phyloP scores from a whole-genome alignment of 192 early-diverging fungal species.

The Coemansia furcata region DNA sequence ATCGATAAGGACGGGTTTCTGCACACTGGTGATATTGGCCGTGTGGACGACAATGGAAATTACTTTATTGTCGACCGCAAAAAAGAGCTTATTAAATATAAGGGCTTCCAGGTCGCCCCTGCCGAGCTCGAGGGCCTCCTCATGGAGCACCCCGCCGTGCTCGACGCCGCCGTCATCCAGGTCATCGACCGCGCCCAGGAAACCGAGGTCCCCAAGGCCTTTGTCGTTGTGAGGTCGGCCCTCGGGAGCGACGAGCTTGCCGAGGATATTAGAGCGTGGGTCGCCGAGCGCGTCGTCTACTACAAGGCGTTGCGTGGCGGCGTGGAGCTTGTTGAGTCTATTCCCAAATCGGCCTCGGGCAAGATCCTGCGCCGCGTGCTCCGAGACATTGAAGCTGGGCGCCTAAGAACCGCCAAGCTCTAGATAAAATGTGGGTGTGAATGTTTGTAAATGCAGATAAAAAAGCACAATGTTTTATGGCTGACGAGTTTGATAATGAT shows the following conservation, averaged over 20 bases:
- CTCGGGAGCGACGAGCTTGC: slow-evolving; percentile 31
- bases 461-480: no score
- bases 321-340: slow-evolving; percentile 62
- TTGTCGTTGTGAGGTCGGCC: slow-evolving; percentile 61
- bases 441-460: no score
- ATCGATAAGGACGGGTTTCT: slow-evolving; percentile 67
- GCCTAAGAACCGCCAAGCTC: slow-evolving; percentile 16
- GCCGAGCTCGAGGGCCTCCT: no score
- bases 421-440: background rate
- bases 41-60: slow-evolving; percentile 60
- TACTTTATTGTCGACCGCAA: slow-evolving; percentile 69
- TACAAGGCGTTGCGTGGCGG: slow-evolving; percentile 82
- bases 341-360: slow-evolving; percentile 76
- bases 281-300: slow-evolving; percentile 61
- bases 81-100: slow-evolving; percentile 85
- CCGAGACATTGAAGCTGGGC: slow-evolving; percentile 20
- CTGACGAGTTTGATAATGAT: no score
- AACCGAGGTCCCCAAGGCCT: slow-evolving; percentile 78
- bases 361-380: slow-evolving; percentile 80
- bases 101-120: no score
- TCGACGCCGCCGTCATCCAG: slow-evolving; percentile 70
- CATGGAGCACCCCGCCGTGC: no score
- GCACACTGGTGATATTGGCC: slow-evolving; percentile 47
- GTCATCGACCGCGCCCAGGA: slow-evolving; percentile 57
- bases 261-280: slow-evolving; percentile 50